Conservation (phyloP, 768 basidiomycete genomes). For the Russula griseocarnosa region DNA sequence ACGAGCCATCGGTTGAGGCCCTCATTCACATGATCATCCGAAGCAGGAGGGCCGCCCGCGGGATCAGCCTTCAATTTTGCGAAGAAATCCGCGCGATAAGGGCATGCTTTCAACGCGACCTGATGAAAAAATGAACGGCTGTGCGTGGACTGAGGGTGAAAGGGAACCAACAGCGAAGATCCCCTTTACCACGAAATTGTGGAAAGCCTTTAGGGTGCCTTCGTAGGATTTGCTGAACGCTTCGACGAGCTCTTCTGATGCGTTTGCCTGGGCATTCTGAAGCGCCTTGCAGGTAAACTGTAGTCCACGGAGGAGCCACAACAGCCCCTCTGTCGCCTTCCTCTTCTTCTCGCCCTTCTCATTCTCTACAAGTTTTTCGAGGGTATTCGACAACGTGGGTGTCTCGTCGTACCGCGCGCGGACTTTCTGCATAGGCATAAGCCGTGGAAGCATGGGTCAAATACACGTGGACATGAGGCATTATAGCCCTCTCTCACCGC, state of each 20-base stretch:
- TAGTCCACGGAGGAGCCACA: constrained; percentile 92
- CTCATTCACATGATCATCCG: constrained; percentile 44
- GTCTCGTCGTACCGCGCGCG: constrained; percentile 68
- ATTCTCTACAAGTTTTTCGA: constrained; percentile 78
- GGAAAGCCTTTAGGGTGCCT: constrained; percentile 75
- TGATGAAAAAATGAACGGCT: constrained; percentile 29
- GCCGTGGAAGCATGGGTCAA: neutral
- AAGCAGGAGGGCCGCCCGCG: constrained; percentile 36
- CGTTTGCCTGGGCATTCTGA: constrained; percentile 62
- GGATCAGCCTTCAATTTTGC: constrained; percentile 47
- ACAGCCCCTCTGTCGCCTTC: constrained; percentile 81
- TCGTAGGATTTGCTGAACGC: constrained; percentile 85
- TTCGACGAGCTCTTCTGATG: constrained; percentile 54
- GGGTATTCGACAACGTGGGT: constrained; percentile 62
- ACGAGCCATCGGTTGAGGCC: constrained; percentile 51
- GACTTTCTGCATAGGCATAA: constrained; percentile 69
- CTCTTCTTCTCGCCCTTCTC: constrained; percentile 87
- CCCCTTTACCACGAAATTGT: constrained; percentile 65
- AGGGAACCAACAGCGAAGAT: constrained; percentile 49
- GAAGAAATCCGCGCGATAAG: constrained; percentile 56
- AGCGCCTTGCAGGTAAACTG: constrained; percentile 86
- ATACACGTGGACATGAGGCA: constrained; percentile 6
- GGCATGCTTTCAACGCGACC: constrained; percentile 67
- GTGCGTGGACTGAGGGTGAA: neutral
- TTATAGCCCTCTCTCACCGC: constrained; percentile 46